These are phyloP conservation scores for Cercospora sp. DNA, from an alignment of 2,329 filamentous ascomycete genomes.

Conservation along the genomic window DNA sequence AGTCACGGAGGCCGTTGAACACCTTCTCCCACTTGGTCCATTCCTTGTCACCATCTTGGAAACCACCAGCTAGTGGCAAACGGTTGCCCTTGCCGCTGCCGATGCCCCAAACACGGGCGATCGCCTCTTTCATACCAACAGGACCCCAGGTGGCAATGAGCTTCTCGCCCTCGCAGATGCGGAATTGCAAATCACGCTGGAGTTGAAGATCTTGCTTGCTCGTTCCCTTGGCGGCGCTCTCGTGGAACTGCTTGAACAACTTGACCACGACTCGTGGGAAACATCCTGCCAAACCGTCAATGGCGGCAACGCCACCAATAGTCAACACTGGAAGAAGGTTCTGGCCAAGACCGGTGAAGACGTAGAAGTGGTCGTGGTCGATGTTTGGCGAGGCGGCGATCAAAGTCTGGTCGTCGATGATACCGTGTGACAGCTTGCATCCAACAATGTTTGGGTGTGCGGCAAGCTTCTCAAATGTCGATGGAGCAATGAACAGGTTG, in stretches of 20 bases:
- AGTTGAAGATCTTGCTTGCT: constrained; percentile 48
- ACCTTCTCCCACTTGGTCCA: constrained; percentile 56
- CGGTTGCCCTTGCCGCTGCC: constrained; percentile 61
- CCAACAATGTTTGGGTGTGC: constrained; percentile 67
- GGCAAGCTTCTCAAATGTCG: constrained; percentile 60
- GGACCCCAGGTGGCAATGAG: constrained; percentile 61
- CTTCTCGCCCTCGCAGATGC: constrained; percentile 62
- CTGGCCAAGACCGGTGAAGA: constrained; percentile 66
- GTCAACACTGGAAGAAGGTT: constrained; percentile 63
- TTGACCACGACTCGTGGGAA: constrained; percentile 63
- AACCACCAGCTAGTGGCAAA: constrained; percentile 58
- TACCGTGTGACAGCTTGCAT: constrained; percentile 68
- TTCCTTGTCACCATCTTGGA: constrained; percentile 58
- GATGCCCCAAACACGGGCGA: constrained; percentile 59
- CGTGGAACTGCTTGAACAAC: constrained; percentile 54
- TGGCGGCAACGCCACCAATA: constrained; percentile 64
- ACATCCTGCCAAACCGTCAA: constrained; percentile 65
- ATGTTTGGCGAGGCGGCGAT: constrained; percentile 61
- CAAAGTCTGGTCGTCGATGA: constrained; percentile 64
- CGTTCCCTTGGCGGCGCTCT: constrained; percentile 43
- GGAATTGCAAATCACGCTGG: constrained; percentile 60
- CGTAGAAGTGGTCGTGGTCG: constrained; percentile 59
- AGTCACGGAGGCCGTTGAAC: constrained; percentile 47
- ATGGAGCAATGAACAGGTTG: constrained; percentile 59
- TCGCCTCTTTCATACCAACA: constrained; percentile 65